These are phyloP conservation scores for Boeremia exigua DNA, from an alignment of 2,329 filamentous ascomycete species.

Conservation along the genomic window DNA sequence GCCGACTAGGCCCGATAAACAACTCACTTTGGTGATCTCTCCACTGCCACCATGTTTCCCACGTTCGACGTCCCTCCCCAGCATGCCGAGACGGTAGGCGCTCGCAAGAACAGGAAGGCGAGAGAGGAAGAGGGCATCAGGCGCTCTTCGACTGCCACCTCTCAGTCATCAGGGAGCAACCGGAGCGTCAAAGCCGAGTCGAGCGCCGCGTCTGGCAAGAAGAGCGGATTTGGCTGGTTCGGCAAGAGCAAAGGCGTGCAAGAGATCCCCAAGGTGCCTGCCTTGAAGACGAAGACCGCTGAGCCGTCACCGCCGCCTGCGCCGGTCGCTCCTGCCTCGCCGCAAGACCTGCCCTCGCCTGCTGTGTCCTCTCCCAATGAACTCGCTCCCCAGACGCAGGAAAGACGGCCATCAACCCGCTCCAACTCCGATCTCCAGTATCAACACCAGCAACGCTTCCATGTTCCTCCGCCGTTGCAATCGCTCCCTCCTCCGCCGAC, in stretches of 20 bases:
- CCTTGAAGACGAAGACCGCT: conserved; percentile 17
- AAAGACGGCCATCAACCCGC: conserved; percentile 8
- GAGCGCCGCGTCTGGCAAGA: conserved; percentile 11
- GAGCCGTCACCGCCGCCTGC: conserved; percentile 4
- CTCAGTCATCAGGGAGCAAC: conserved; percentile 32
- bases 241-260: conserved; percentile 34
- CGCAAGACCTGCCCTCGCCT: conserved; percentile 21
- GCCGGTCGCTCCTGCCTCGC: neutral
- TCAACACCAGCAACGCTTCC: conserved; percentile 20
- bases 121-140: conserved; percentile 27
- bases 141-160: conserved; percentile 28
- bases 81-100: conserved; percentile 35
- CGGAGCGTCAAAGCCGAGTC: conserved; percentile 17
- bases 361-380: conserved; percentile 11
- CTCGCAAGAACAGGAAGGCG: conserved; percentile 31
- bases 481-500: conserved; percentile 27
- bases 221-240: conserved; percentile 27
- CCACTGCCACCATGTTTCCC: conserved; percentile 29
- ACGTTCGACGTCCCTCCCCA: conserved; percentile 35
- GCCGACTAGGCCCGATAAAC: conserved; percentile 12
- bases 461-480: conserved; percentile 23
- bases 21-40: conserved; percentile 8
- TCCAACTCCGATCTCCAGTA: conserved; percentile 11
- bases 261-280: conserved; percentile 27
- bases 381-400: conserved; percentile 3